Percentiles rank a stretch among this genome's conserved stretches.
Conservation (phyloP, 176 grass and related monocot genomes). For the Tillandsia fasciculata region DNA sequence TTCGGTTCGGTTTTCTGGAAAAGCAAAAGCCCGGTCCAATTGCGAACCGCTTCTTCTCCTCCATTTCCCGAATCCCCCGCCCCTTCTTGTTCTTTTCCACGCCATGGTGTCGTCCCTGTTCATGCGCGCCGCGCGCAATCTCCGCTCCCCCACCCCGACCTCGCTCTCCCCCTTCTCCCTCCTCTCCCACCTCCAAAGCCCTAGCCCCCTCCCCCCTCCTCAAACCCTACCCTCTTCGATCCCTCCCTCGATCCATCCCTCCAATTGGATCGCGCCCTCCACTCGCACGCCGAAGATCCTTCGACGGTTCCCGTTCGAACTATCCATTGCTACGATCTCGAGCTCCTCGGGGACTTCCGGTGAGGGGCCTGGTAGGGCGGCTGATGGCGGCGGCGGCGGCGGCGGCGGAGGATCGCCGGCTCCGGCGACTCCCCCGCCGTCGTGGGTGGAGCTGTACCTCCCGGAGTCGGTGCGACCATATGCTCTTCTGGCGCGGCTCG, state of each 20-base stretch:
- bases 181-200: background rate
- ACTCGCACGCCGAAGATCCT: background rate
- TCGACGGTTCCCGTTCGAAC: conserved; percentile 7
- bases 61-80: background rate
- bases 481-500: conserved; percentile 64
- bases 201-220: background rate
- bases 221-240: background rate
- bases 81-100: background rate
- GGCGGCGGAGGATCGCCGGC: background rate
- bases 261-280: background rate
- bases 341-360: conserved; percentile 1
- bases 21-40: background rate
- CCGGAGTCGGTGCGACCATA: conserved; percentile 49
- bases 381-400: background rate
- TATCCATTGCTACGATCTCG: conserved; percentile 3
- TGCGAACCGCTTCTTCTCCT: background rate
- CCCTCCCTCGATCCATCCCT: background rate
- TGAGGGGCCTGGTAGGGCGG: background rate
- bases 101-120: conserved; percentile 20
- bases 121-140: conserved; percentile 36
- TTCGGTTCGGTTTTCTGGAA: no score
- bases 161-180: conserved; percentile 1
- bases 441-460: conserved; percentile 62
- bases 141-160: conserved; percentile 17
- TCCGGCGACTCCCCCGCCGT: background rate